Conservation (phyloP, 2,329 filamentous ascomycete species). For the Aspergillus oerlinghausenensis region DNA sequence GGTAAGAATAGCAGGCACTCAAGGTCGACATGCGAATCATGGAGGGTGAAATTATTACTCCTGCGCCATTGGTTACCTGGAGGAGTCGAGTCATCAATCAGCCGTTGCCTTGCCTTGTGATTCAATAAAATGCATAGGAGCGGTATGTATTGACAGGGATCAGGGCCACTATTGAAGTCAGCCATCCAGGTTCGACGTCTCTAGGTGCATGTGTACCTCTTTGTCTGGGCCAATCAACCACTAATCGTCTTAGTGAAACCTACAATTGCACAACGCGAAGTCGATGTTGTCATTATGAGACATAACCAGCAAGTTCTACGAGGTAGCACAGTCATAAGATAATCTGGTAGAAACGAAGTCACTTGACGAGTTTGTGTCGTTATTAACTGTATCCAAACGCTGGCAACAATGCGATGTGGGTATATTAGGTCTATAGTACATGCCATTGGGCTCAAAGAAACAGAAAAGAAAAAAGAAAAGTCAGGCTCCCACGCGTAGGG, state of each 20-base stretch:
- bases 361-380: background rate
- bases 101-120: background rate
- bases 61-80: background rate
- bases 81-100: background rate
- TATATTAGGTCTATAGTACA: slow-evolving; percentile 40
- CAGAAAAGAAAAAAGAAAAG: slow-evolving; percentile 7
- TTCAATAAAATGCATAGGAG: slow-evolving; percentile 2
- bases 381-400: slow-evolving; percentile 9
- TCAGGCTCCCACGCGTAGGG: background rate
- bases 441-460: slow-evolving; percentile 20
- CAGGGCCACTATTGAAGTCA: slow-evolving; percentile 2
- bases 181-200: background rate
- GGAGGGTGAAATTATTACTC: background rate
- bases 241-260: background rate
- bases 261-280: background rate
- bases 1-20: background rate
- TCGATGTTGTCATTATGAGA: slow-evolving; percentile 6
- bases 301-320: background rate
- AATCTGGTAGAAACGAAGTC: background rate
- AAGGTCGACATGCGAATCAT: background rate
- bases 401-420: slow-evolving; percentile 22
- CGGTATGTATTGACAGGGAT: slow-evolving; percentile 2
- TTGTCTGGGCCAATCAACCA: background rate
- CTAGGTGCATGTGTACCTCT: background rate
- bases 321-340: background rate